phyloP scores from a whole-genome alignment of 805 yeast species.

The Spencermartinsiella europaea region DNA sequence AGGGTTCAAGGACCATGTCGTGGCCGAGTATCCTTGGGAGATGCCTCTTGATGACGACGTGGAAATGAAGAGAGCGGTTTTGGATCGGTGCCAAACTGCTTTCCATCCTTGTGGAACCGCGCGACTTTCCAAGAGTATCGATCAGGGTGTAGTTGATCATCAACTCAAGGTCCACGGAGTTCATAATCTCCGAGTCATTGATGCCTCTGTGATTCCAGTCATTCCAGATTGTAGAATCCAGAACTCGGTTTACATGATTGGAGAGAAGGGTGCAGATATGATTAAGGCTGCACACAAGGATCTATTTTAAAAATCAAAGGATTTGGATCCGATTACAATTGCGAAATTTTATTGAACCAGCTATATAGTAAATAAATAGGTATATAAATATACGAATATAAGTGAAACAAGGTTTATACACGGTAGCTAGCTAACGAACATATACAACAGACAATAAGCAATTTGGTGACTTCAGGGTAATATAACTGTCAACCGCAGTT shows the following conservation, averaged over 20 bases:
- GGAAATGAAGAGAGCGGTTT: slow-evolving; percentile 30
- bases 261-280: slow-evolving; percentile 30
- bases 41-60: slow-evolving; percentile 30
- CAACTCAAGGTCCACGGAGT: slow-evolving; percentile 30
- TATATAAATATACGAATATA: too few species aligned
- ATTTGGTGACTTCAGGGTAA: too few species aligned
- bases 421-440: too few species aligned
- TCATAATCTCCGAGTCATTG: slow-evolving; percentile 29
- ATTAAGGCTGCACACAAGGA: slow-evolving; percentile 21
- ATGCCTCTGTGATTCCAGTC: slow-evolving; percentile 33
- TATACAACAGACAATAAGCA: too few species aligned
- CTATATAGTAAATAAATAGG: too few species aligned
- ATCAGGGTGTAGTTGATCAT: slow-evolving; percentile 29
- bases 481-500: too few species aligned
- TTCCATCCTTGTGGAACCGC: slow-evolving; percentile 34
- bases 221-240: slow-evolving; percentile 30
- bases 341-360: too few species aligned
- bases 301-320: slow-evolving; percentile 1
- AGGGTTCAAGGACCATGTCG: slow-evolving; percentile 31
- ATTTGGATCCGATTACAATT: too few species aligned
- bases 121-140: slow-evolving; percentile 18
- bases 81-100: slow-evolving; percentile 32
- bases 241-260: slow-evolving; percentile 28
- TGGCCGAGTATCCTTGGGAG: slow-evolving; percentile 31
- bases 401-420: too few species aligned